Percentiles rank a stretch among this genome's conserved stretches.
Conservation (phyloP, 352 stramenopile genomes). For the Halophytophthora polymorphica region DNA sequence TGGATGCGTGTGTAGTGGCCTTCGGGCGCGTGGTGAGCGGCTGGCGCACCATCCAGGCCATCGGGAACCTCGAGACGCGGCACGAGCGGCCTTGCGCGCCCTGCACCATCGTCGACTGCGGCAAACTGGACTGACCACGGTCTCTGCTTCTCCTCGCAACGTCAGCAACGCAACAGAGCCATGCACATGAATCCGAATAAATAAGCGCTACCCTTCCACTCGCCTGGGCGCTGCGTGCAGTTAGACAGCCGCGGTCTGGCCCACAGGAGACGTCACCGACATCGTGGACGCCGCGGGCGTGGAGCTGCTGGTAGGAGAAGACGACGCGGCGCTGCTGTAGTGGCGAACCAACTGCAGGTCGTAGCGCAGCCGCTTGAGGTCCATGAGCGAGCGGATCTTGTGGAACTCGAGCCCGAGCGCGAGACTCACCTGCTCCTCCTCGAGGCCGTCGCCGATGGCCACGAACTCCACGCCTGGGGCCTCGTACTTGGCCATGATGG, state of each 20-base stretch:
- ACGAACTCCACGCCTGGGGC: conserved; percentile 57
- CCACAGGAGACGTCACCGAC: conserved; percentile 16
- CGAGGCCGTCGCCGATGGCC: conserved; percentile 69
- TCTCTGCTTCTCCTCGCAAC: background rate
- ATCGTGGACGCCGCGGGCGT: conserved; percentile 10
- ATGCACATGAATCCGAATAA: conserved; percentile 17
- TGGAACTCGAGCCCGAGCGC: conserved; percentile 67
- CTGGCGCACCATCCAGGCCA: conserved; percentile 50
- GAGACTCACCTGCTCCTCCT: conserved; percentile 75
- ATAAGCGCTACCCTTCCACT: conserved; percentile 23
- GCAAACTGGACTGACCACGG: conserved; percentile 46
- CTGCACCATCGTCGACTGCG: conserved; percentile 70
- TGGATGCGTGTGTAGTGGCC: conserved; percentile 34
- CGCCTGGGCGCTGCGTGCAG: background rate
- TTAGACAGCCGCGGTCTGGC: conserved; percentile 28
- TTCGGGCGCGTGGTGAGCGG: conserved; percentile 73
- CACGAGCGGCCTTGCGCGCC: conserved; percentile 53
- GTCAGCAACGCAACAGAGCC: background rate
- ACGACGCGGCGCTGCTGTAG: conserved; percentile 10
- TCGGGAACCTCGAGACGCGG: conserved; percentile 48
- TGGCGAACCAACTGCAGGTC: conserved; percentile 46
- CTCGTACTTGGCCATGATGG: conserved; percentile 59
- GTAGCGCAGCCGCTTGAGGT: conserved; percentile 59
- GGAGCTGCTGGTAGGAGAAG: conserved; percentile 3
- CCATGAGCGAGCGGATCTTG: conserved; percentile 65